Evolutionary conservation across 2,329 filamentous ascomycete species (phyloP).

Genomic region (Fusarium sulawesiense): DNA sequence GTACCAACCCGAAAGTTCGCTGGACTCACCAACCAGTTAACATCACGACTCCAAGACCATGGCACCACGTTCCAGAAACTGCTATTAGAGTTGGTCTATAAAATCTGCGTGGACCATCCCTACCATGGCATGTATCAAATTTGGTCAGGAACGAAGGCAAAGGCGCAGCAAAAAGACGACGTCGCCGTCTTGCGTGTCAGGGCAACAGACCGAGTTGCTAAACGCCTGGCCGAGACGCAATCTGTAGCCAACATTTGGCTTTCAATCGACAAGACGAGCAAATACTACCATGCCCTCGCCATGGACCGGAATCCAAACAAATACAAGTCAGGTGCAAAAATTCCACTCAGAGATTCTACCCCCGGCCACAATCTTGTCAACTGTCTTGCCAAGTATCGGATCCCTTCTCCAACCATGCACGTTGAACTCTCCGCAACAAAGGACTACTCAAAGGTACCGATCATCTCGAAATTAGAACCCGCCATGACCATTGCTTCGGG

Average conservation of each 20-base stretch:
- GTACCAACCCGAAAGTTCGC: conserved; percentile 95
- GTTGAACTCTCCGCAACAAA: conserved; percentile 78
- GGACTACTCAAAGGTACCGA: conserved; percentile 81
- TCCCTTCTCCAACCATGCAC: conserved; percentile 91
- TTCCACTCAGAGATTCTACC: conserved; percentile 71
- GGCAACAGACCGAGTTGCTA: conserved; percentile 77
- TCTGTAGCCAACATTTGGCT: conserved; percentile 70
- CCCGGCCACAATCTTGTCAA: conserved; percentile 73
- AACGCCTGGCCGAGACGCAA: conserved; percentile 66
- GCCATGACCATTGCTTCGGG: conserved; percentile 88
- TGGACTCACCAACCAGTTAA: conserved; percentile 92
- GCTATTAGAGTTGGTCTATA: conserved; percentile 77
- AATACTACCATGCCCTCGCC: conserved; percentile 72
- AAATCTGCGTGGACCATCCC: conserved; percentile 91
- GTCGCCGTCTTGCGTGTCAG: conserved; percentile 77
- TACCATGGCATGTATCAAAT: conserved; percentile 98
- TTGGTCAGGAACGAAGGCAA: conserved; percentile 81
- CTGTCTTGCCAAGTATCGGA: conserved; percentile 70
- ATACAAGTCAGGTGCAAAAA: conserved; percentile 75
- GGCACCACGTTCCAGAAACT: conserved; percentile 79
- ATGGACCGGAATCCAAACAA: conserved; percentile 71
- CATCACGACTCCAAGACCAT: conserved; percentile 85
- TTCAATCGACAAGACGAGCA: conserved; percentile 79
- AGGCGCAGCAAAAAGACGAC: conserved; percentile 77
- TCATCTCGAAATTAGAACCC: conserved; percentile 77